These are phyloP conservation scores for Powellomyces hirtus DNA, from an alignment of 192 early-diverging fungal genomes.

Conservation along the genomic window DNA sequence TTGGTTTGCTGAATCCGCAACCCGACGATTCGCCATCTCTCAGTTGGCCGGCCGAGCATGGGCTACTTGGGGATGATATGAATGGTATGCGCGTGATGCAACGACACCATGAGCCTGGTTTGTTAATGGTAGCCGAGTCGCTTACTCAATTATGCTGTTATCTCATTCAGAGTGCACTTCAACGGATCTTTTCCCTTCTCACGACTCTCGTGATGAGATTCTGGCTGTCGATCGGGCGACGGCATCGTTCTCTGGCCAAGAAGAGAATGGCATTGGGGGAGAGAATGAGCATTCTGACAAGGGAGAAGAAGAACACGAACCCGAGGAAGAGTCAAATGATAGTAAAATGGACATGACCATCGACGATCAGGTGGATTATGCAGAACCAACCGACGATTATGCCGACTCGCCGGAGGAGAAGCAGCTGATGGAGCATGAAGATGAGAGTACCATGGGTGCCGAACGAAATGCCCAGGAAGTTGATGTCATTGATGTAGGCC, in stretches of 20 bases:
- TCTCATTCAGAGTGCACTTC: background rate
- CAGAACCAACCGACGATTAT: background rate
- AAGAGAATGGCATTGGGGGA: background rate
- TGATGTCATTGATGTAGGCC: too few relatives aligned
- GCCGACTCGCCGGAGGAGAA: background rate
- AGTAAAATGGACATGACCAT: background rate
- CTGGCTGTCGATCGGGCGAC: background rate
- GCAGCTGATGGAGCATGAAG: background rate
- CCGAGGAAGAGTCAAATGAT: background rate
- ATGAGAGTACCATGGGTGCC: too few relatives aligned
- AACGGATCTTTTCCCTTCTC: slow-evolving; percentile 3
- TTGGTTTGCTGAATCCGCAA: background rate
- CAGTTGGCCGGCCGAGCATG: slow-evolving; percentile 4
- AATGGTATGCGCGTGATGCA: background rate
- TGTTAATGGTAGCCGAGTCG: background rate
- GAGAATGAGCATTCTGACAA: background rate
- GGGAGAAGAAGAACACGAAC: background rate
- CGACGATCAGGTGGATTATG: background rate
- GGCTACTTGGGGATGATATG: background rate
- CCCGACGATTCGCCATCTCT: too few relatives aligned
- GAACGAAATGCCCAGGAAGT: too few relatives aligned
- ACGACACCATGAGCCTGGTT: background rate
- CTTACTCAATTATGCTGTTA: background rate
- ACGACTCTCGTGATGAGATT: background rate
- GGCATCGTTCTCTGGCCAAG: background rate